phyloP scores from a whole-genome alignment of 768 basidiomycete genomes.

The Suillus placidus region DNA sequence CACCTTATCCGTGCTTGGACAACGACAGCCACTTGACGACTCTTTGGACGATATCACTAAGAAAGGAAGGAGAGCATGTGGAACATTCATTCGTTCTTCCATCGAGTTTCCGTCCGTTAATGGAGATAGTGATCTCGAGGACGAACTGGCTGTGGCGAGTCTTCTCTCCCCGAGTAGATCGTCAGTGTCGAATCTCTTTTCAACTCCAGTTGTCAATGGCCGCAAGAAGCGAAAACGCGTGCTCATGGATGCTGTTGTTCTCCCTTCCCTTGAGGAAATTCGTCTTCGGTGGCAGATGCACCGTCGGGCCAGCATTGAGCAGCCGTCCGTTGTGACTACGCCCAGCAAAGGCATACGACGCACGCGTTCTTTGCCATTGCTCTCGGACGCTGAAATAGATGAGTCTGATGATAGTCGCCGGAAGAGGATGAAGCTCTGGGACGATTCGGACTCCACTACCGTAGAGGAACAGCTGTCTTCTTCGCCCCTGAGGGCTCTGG shows the following conservation, averaged over 20 bases:
- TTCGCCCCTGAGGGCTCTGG: conserved; percentile 23
- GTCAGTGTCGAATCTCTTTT: not conserved
- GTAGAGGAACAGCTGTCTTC: conserved; percentile 3
- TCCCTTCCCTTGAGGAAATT: conserved; percentile 41
- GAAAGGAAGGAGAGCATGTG: conserved; percentile 28
- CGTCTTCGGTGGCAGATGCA: conserved; percentile 22
- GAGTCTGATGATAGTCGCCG: conserved; percentile 14
- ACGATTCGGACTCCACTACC: conserved; percentile 16
- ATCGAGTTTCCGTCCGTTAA: conserved; percentile 28
- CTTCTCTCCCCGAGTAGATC: conserved; percentile 24
- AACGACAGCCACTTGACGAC: conserved; percentile 46
- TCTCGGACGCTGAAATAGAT: conserved; percentile 21
- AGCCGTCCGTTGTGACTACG: not conserved
- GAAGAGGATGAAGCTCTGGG: conserved; percentile 31
- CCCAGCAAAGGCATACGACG: conserved; percentile 26
- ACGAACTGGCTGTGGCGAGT: conserved; percentile 30
- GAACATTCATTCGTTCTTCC: conserved; percentile 34
- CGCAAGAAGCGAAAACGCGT: conserved; percentile 52
- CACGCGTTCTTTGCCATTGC: conserved; percentile 26
- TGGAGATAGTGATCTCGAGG: conserved; percentile 32
- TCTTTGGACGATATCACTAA: conserved; percentile 28
- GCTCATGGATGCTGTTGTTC: conserved; percentile 55
- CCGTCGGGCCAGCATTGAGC: conserved; percentile 25
- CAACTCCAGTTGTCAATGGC: conserved; percentile 9
- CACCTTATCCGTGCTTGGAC: conserved; percentile 39